Percentiles rank a stretch among this genome's conserved stretches.
Evolutionary conservation across 345 rosid species (phyloP).

Genomic region (Rhodamnia rubescens): DNA sequence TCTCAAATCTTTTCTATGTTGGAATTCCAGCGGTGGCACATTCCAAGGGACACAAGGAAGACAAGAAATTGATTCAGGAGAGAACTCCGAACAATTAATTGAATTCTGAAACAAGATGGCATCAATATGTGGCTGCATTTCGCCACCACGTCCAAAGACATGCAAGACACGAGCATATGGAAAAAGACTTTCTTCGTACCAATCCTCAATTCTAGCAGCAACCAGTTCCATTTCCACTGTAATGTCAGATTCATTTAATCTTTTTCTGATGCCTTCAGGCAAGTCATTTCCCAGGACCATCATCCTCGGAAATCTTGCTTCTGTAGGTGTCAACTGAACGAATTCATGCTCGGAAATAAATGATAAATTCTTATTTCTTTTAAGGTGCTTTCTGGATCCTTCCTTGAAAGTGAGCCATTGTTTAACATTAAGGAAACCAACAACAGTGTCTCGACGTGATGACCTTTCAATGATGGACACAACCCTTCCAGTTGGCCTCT

Average conservation of each 20-base stretch:
- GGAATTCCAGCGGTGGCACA: slow-evolving; percentile 52
- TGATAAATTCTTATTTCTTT: slow-evolving; percentile 18
- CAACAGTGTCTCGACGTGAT: slow-evolving; percentile 45
- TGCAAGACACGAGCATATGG: slow-evolving; percentile 45
- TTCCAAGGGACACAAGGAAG: slow-evolving; percentile 70
- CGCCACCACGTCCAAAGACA: slow-evolving; percentile 63
- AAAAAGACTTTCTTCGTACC: slow-evolving; percentile 55
- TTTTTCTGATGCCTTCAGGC: slow-evolving; percentile 52
- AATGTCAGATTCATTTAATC: slow-evolving; percentile 50
- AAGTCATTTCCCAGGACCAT: slow-evolving; percentile 34
- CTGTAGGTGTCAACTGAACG: slow-evolving; percentile 49
- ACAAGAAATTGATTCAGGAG: slow-evolving; percentile 41
- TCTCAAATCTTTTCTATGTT: slow-evolving; percentile 58
- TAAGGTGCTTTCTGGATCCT: slow-evolving; percentile 20
- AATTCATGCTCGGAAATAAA: slow-evolving; percentile 26
- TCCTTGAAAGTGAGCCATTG: slow-evolving; percentile 40
- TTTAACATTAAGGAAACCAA: slow-evolving; percentile 68
- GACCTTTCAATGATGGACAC: slow-evolving; percentile 61
- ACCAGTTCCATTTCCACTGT: slow-evolving; percentile 64
- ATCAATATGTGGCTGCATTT: slow-evolving; percentile 52
- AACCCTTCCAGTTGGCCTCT: slow-evolving; percentile 81
- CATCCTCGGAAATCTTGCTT: slow-evolving; percentile 69
- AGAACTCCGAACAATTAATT: slow-evolving; percentile 48
- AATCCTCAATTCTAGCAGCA: slow-evolving; percentile 51
- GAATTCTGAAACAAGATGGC: slow-evolving; percentile 67